Base-by-base conservation (phyloP, 805 yeast species). In the Cyberlindnera misumaiensis region DNA sequence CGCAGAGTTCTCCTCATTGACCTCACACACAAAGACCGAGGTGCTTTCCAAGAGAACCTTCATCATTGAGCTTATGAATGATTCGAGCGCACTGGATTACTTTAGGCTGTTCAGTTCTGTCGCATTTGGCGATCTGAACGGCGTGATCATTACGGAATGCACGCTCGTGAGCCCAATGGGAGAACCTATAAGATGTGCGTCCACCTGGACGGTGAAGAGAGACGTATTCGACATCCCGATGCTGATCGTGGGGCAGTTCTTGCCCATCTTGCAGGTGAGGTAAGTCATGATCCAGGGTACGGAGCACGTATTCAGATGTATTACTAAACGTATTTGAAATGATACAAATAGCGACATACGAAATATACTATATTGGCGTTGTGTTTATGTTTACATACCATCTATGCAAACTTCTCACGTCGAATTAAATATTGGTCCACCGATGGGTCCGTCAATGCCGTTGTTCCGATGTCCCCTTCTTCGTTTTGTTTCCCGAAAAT, bases 201-300 rank as follows among this genome's bases (percentile, higher is more conserved):
- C 86, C 30, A 85, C 85, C 12, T 83, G 93, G 88, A 85, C 95
- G 0, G 86, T 85, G 12, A 83, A 83, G 48, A 65, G 93, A 48
- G 95, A 85, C 60, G 76, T 80, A 34, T 85, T 83, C 60, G 90
- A 83, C 59, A 76, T 85, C 34, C 94, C 95, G 7, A 78, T 84
- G 85, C 64, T 85, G 52, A 77, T 85, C 14, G 80, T 83, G 32
- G 95, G 95, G 0, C 90, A 85, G 53, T 82, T 83, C 51, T 55
- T 83, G 31, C 93, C 93, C 1, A 72, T 82, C 2, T 60, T 82
- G 7, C 56, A 53, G 25, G 59, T 51, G 3, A 55, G 45, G 34
- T 50, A 28, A 32, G 3, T 5, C n/a, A 10, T 5, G n/a, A 16
- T n/a, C 24, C 24, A 8, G 8, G 8, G 24, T 8, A 20, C 8